Evolutionary conservation across 345 rosid species (phyloP).

Genomic region (Bruguiera parviflora): DNA sequence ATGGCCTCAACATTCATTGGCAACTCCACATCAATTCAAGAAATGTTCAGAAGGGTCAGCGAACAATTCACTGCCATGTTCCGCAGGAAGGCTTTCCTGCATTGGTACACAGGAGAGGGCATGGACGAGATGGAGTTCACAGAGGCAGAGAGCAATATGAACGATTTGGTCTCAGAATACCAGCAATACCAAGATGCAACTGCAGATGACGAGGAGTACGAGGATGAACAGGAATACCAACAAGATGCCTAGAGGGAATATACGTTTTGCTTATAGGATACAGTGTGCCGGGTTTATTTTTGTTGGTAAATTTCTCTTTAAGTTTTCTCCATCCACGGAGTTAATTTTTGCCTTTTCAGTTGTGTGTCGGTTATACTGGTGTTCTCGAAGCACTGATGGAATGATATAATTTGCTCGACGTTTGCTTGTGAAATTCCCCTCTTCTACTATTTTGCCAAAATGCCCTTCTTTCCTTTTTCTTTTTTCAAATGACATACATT

Average conservation of each 20-base stretch:
- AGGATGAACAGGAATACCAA: conserved; percentile 43
- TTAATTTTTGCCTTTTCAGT: neutral
- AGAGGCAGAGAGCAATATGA: conserved; percentile 82
- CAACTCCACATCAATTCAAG: conserved; percentile 75
- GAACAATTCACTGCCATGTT: conserved; percentile 91
- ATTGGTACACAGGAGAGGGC: conserved; percentile 82
- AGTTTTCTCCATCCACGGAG: neutral
- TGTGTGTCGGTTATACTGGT: no score
- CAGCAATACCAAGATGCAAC: conserved; percentile 86
- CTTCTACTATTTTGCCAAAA: no score
- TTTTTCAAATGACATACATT: no score
- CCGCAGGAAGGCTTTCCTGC: conserved; percentile 86
- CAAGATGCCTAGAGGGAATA: conserved; percentile 33
- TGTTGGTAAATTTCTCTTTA: neutral
- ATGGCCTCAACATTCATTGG: conserved; percentile 80
- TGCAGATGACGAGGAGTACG: conserved; percentile 68
- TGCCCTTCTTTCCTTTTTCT: no score
- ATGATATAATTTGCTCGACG: no score
- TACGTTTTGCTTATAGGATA: conserved; percentile 3
- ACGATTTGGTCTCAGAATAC: conserved; percentile 71
- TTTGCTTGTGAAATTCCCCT: no score
- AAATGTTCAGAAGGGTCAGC: conserved; percentile 81
- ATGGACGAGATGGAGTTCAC: conserved; percentile 90
- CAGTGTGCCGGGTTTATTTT: neutral
- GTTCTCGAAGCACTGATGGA: no score